Evolutionary conservation across 768 basidiomycete species (phyloP), one percentile per base, ranked within the genome.

Genomic region (Lactarius akahatsu): DNA sequence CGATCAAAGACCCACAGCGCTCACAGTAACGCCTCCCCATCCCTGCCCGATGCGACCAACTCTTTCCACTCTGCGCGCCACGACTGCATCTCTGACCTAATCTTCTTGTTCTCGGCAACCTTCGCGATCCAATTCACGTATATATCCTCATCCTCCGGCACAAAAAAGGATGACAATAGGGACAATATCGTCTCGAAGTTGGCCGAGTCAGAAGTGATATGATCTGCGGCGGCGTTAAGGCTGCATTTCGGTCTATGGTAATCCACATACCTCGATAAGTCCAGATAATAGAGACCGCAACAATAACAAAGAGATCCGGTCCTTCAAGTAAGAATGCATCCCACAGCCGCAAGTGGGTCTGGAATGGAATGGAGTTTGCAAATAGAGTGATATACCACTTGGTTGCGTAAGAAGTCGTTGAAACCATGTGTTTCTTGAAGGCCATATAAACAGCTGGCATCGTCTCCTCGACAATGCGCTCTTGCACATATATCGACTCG

Each of bases 351-450:
- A 98, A 78, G 78, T 98, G 95, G 57, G 90, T 94, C 76, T 96
- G 92, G 76, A 96, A 98, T 28, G 96, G 94, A 52, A 99, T 89
- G 0, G 92, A 92, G 74, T 96, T 97, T 59, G 95, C 87, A 73
- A 98, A 99, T 16, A 98, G 80, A 2, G 97, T 98, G 76, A 99
- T 98, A 75, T 98, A 99, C 97, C 97, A 98, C 77, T 98, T 98
- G 2, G 96, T 98, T 32, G 95, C 95, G 78, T 96, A 99, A 23
- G 93, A 87, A 34, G 95, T 96, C 15, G 94, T 95, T 9, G 91
- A 91, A 65, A 99, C 90, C 84, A 86, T 90, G 72, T 98, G 89
- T 72, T 85, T 89, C 78, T 87, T 85, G 78, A 98, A 95, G 23
- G 92, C 88, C 23, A 80, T 81, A 72, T 91, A 96, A 32, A 98